Evolutionary conservation across 2,329 filamentous ascomycete species (phyloP).

Genomic region (Cordyceps fumosorosea): DNA sequence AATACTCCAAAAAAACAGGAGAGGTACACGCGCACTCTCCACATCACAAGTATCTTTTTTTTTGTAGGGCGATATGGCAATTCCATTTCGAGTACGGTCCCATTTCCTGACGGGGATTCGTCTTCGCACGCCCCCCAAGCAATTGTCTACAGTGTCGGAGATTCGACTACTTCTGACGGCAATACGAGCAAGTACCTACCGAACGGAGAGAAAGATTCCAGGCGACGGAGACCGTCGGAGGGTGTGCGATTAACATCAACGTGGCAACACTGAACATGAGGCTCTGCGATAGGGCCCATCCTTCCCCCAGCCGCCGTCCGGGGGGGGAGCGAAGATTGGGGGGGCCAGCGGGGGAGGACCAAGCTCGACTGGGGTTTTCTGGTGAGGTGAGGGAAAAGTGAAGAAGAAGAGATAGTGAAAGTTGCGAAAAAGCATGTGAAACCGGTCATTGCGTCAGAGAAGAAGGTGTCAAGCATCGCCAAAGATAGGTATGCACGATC

Average conservation of each 20-base stretch:
- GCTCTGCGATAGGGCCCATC: not conserved
- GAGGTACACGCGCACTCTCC: not conserved
- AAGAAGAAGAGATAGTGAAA: not conserved
- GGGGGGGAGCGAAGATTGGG: not conserved
- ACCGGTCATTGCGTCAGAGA: not conserved
- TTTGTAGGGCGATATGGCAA: not conserved
- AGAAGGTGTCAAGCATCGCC: not conserved
- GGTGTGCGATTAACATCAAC: not conserved
- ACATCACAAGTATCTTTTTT: not conserved
- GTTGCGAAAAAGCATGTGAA: not conserved
- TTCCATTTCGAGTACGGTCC: not conserved
- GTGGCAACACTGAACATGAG: not conserved
- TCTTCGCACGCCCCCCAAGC: not conserved
- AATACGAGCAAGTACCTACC: not conserved
- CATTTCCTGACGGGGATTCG: not conserved
- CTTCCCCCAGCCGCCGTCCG: not conserved
- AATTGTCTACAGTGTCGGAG: not conserved
- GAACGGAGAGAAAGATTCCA: not conserved
- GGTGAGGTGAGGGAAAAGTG: not conserved
- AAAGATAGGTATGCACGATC: not conserved
- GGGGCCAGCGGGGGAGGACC: not conserved
- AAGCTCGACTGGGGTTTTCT: not conserved
- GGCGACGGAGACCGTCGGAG: constrained; percentile 4
- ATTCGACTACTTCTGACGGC: not conserved
- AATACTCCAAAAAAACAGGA: not conserved